phyloP scores from a whole-genome alignment of 768 basidiomycete genomes.

The Lactarius evosmus region DNA sequence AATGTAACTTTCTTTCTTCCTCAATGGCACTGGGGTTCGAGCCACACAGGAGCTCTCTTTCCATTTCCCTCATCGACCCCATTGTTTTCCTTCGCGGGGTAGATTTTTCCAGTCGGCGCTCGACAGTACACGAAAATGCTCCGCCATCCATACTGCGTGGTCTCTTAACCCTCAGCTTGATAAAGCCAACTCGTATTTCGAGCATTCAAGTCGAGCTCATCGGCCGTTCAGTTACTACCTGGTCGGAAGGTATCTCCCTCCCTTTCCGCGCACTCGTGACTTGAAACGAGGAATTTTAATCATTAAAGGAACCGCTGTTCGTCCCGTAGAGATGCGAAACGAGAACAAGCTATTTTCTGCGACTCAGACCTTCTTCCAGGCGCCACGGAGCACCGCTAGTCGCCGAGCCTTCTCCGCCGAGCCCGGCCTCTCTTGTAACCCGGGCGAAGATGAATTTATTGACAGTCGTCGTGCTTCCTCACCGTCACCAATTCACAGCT shows the following conservation, averaged over 20 bases:
- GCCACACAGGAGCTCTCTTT: conserved; percentile 33
- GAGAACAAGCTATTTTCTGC: conserved; percentile 72
- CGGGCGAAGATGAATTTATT: conserved; percentile 37
- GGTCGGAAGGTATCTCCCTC: conserved; percentile 72
- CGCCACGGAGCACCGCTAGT: conserved; percentile 40
- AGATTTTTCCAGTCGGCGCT: conserved; percentile 35
- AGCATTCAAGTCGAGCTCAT: conserved; percentile 79
- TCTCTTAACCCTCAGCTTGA: conserved; percentile 56
- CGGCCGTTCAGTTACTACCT: conserved; percentile 67
- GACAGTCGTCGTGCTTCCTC: conserved; percentile 36
- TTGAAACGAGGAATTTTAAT: conserved; percentile 34
- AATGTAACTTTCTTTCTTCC: not conserved
- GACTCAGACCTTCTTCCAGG: conserved; percentile 69
- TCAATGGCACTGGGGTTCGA: not conserved
- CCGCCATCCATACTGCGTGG: conserved; percentile 62
- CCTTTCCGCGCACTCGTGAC: conserved; percentile 16
- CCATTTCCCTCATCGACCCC: conserved; percentile 51
- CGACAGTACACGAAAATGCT: conserved; percentile 35
- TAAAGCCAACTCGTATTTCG: conserved; percentile 81
- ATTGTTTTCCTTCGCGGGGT: conserved; percentile 51
- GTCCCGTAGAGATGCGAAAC: conserved; percentile 52
- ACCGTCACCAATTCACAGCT: not conserved
- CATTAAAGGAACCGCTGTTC: conserved; percentile 55
- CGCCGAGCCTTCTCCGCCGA: conserved; percentile 51
- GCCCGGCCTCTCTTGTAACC: conserved; percentile 47